These are phyloP conservation scores for Tetraselmis striata DNA, from an alignment of 139 green algal genomes.

Conservation along the genomic window DNA sequence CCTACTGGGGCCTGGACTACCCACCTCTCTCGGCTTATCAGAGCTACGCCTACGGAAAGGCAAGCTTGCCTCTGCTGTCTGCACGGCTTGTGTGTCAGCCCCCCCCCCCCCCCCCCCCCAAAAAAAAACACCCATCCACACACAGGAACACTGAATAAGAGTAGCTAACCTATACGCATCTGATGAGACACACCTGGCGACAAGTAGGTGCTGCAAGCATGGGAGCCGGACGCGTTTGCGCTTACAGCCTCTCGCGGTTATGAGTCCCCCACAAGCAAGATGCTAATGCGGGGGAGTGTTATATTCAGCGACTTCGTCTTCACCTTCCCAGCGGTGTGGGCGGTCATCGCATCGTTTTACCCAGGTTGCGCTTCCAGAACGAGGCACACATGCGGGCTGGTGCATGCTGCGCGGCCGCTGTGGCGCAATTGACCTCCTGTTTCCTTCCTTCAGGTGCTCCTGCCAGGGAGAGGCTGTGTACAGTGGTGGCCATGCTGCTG, in stretches of 20 bases:
- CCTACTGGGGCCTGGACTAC: conserved; percentile 97
- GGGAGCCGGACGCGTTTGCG: conserved; percentile 71
- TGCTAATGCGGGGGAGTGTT: conserved; percentile 76
- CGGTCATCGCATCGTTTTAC: conserved; percentile 1
- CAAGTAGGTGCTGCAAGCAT: conserved; percentile 38
- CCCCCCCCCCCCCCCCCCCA: too few relatives aligned
- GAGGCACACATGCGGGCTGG: background rate
- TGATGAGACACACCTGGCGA: too few relatives aligned
- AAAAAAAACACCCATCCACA: too few relatives aligned
- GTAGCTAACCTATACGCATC: too few relatives aligned
- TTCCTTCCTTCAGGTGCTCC: too few relatives aligned
- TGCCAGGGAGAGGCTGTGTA: too few relatives aligned
- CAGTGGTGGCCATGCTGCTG: conserved; percentile 53
- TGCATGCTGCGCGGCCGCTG: too few relatives aligned
- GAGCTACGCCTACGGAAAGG: conserved; percentile 4
- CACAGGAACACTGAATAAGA: background rate
- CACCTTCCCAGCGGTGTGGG: conserved; percentile 62
- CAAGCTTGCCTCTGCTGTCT: background rate
- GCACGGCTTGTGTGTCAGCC: too few relatives aligned
- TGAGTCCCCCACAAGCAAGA: conserved; percentile 73
- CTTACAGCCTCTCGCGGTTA: conserved; percentile 64
- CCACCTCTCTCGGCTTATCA: conserved; percentile 92
- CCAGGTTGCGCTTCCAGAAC: background rate
- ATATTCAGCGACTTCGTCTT: conserved; percentile 76
- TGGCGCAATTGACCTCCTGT: too few relatives aligned